Evolutionary conservation across 345 rosid species (phyloP).

Genomic region (Arabis hirsuta): DNA sequence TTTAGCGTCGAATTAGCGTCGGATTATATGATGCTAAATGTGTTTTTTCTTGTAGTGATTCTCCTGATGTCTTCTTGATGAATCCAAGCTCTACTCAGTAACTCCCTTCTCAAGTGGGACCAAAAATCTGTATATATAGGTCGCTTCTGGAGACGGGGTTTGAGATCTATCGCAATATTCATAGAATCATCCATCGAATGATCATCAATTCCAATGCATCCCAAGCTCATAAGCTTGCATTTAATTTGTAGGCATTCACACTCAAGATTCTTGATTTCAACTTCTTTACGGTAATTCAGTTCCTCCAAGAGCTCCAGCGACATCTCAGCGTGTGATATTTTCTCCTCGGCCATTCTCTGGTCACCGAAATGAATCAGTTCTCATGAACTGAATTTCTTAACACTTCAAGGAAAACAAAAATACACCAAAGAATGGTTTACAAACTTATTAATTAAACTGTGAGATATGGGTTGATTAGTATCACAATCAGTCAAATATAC

Average conservation of each 20-base stretch:
- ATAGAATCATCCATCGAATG: not conserved
- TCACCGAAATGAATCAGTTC: too few relatives aligned
- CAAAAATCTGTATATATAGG: conserved; percentile 2
- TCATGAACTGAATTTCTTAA: too few relatives aligned
- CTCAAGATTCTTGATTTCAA: conserved; percentile 77
- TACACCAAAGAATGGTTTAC: too few relatives aligned
- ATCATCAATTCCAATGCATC: conserved; percentile 49
- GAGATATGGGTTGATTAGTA: too few relatives aligned
- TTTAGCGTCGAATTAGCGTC: too few relatives aligned
- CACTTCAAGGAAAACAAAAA: too few relatives aligned
- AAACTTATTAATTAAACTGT: too few relatives aligned
- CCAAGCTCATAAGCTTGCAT: conserved; percentile 72
- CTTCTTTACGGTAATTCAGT: conserved; percentile 62
- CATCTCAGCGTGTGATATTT: conserved; percentile 66
- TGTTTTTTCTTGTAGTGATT: too few relatives aligned
- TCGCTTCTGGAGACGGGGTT: conserved; percentile 24
- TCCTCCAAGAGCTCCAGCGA: conserved; percentile 64
- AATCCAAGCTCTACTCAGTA: conserved; percentile 39
- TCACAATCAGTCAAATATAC: too few relatives aligned
- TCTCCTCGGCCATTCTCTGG: conserved; percentile 76
- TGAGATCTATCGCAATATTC: too few relatives aligned
- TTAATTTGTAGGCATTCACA: conserved; percentile 63
- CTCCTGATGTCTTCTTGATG: conserved; percentile 43
- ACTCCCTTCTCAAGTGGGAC: conserved; percentile 37
- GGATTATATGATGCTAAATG: too few relatives aligned